These are phyloP conservation scores for Populus hybrid DNA, from an alignment of 441 rosid genomes.

Conservation along the genomic window DNA sequence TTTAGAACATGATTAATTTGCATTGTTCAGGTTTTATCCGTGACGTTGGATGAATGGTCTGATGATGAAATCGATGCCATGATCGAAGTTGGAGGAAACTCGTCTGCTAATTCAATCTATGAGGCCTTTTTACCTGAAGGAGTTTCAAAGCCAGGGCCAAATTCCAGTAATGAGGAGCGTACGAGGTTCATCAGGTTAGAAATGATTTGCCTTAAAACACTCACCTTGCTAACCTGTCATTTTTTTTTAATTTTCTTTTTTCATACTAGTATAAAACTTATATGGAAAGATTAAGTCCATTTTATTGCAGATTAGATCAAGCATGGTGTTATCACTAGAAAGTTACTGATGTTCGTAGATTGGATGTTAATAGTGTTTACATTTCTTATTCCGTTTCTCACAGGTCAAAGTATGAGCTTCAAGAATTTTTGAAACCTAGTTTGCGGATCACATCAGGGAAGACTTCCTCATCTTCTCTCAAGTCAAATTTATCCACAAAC, in stretches of 20 bases:
- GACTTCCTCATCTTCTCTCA: slow-evolving; percentile 37
- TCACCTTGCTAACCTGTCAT: neutral
- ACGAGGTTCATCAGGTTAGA: slow-evolving; percentile 69
- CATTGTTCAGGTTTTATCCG: slow-evolving; percentile 69
- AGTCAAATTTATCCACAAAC: slow-evolving; percentile 55
- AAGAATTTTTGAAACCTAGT: slow-evolving; percentile 91
- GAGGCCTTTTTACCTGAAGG: slow-evolving; percentile 86
- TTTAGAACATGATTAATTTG: slow-evolving; percentile 3
- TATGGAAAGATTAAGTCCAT: neutral
- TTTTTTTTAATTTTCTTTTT: neutral
- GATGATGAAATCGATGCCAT: slow-evolving; percentile 82
- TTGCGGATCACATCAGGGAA: slow-evolving; percentile 73
- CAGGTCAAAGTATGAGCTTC: slow-evolving; percentile 96
- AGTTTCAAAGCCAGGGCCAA: slow-evolving; percentile 69
- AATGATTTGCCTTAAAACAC: neutral
- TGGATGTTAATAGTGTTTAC: slow-evolving; percentile 4
- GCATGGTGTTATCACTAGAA: neutral
- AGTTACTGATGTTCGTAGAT: slow-evolving; percentile 3
- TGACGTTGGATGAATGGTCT: slow-evolving; percentile 94
- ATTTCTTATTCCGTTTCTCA: slow-evolving; percentile 18
- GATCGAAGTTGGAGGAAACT: slow-evolving; percentile 94
- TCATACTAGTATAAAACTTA: neutral
- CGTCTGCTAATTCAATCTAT: slow-evolving; percentile 82
- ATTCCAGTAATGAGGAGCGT: slow-evolving; percentile 74
- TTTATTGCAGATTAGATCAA: slow-evolving; percentile 8